phyloP scores from a whole-genome alignment of 441 rosid species.

The Eruca vesicaria region DNA sequence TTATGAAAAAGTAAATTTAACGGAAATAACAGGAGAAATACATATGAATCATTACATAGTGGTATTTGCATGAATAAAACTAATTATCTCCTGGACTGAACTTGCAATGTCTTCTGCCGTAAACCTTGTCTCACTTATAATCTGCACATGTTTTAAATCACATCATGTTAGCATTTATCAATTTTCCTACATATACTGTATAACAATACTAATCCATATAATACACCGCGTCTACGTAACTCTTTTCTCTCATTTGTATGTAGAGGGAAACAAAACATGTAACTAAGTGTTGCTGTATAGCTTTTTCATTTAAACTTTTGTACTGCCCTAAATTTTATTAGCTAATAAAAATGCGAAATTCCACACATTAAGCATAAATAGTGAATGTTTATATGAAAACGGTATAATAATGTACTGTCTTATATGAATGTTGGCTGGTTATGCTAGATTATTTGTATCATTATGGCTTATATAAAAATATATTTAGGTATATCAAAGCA shows the following conservation, averaged over 20 bases:
- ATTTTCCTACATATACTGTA: not conserved
- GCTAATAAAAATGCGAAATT: not conserved
- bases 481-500: not conserved
- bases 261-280: constrained; percentile 9
- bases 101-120: constrained; percentile 89
- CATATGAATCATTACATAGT: constrained; percentile 26
- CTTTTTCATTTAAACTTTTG: not conserved
- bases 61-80: constrained; percentile 78
- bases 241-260: not conserved
- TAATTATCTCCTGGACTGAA: constrained; percentile 85
- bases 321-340: not conserved
- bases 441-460: not conserved
- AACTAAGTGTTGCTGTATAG: not conserved
- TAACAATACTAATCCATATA: not conserved
- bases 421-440: not conserved
- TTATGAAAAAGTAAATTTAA: constrained; percentile 7
- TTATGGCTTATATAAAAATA: not conserved
- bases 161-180: constrained; percentile 12
- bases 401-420: not conserved
- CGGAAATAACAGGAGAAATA: not conserved
- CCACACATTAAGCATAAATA: not conserved
- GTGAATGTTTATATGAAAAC: not conserved
- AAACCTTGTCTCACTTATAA: constrained; percentile 61
- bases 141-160: constrained; percentile 38
- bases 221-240: not conserved